Conservation (phyloP, 257 asterid genomes). For the Capsicum baccatum region DNA sequence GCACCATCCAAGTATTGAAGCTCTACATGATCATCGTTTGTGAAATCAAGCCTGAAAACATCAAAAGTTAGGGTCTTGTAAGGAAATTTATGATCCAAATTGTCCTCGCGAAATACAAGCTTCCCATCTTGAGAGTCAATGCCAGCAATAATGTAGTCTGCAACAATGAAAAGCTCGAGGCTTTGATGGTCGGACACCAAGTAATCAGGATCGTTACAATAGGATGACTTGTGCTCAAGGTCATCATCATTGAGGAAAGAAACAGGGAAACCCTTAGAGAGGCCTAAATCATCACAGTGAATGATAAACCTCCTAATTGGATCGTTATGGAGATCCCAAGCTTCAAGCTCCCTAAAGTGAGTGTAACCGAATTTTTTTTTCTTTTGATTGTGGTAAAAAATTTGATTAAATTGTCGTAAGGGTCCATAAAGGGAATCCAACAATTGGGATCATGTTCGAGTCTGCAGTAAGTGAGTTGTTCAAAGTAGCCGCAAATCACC, state of each 20-base stretch:
- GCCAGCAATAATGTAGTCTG: too few species aligned
- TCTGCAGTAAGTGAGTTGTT: background rate
- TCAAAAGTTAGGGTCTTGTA: background rate
- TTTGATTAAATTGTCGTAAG: background rate
- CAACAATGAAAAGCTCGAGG: too few species aligned
- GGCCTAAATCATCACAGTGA: background rate
- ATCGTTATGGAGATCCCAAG: too few species aligned
- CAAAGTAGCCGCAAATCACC: background rate
- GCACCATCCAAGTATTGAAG: too few species aligned
- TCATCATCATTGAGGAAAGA: too few species aligned
- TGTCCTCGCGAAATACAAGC: too few species aligned
- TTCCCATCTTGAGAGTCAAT: too few species aligned
- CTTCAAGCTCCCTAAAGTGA: background rate
- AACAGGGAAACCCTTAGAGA: too few species aligned
- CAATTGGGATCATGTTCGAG: background rate
- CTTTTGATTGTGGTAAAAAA: background rate
- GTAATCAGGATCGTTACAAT: too few species aligned
- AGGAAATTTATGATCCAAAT: background rate
- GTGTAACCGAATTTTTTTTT: background rate
- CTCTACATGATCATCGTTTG: background rate
- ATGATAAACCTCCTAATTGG: background rate
- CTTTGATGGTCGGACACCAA: too few species aligned
- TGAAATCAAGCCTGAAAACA: background rate
- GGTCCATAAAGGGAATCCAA: background rate
- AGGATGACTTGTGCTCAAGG: background rate